These are phyloP conservation scores for Saccharomyces hybrid DNA, from an alignment of 1,139 yeast species.

Conservation along the genomic window DNA sequence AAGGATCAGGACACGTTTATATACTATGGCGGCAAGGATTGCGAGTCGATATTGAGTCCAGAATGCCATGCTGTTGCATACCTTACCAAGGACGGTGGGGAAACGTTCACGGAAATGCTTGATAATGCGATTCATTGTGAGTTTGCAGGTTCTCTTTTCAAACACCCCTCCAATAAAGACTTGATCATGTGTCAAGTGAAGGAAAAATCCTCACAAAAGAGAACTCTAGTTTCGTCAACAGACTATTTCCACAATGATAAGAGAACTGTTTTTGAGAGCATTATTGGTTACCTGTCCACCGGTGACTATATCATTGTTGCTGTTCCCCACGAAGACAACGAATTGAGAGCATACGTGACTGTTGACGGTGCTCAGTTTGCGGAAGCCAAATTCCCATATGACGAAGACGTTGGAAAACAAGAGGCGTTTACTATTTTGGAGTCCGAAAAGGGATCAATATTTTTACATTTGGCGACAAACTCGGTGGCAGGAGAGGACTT, in stretches of 20 bases:
- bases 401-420: constrained; percentile 46
- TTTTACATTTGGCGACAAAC: constrained; percentile 74
- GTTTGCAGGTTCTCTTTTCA: constrained; percentile 51
- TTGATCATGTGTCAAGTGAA: constrained; percentile 54
- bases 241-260: constrained; percentile 44
- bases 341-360: constrained; percentile 66
- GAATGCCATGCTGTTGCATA: constrained; percentile 53
- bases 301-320: constrained; percentile 71
- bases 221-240: constrained; percentile 42
- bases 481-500: constrained; percentile 46
- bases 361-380: constrained; percentile 78
- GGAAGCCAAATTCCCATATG: constrained; percentile 69
- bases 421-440: constrained; percentile 84
- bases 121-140: constrained; percentile 55
- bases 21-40: constrained; percentile 58
- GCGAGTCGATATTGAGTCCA: constrained; percentile 39
- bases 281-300: constrained; percentile 59
- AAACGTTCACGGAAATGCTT: constrained; percentile 45
- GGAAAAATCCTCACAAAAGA: constrained; percentile 30
- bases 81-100: constrained; percentile 59
- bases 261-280: constrained; percentile 40
- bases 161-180: constrained; percentile 37
- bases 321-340: constrained; percentile 34
- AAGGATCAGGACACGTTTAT: constrained; percentile 51
- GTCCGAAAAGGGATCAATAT: constrained; percentile 64